Base-by-base conservation (phyloP, 1,284 basidiomycete species). In the Golubevia sp. region DNA sequence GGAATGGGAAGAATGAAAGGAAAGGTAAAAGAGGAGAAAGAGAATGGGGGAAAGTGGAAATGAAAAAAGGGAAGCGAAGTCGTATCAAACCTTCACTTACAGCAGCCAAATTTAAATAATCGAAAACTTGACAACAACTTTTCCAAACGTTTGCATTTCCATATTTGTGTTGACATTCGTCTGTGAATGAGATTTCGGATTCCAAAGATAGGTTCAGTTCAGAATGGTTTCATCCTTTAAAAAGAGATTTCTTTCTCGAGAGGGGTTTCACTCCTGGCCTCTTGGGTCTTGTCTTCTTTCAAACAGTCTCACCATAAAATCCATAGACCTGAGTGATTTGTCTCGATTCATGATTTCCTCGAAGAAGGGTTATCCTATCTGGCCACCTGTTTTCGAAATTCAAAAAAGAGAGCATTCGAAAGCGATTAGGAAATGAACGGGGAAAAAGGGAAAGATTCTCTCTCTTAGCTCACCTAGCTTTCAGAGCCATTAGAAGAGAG, bases 311-410 rank as follows among this genome's bases (percentile, higher is more conserved):
- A 94, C 94, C 94, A 82, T 97, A 98, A 85, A 98, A 98, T 15
- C 95, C 95, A 71, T 98, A 98, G 1, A 97, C 95, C 79, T 98
- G 95, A 1, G 96, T 98, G 75, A 98, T 97, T 83, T 97, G 95
- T 71, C 96, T 87, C 76, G 91, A 92, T 84, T 97, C 96, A 82
- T 98, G 96, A 84, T 98, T 98, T 53, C 95, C 95, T 64, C 95
- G 87, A 11, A 98, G 86, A 2, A 98, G 86, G 0, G 93, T 97
- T 62, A 98, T 91, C 73, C 90, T 90, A 84, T 97, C 93, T 5
- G 95, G 95, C 85, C 95, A 96, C 81, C 92, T 94, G 57, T 15
- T 25, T 27, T 55, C 5, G 52, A 5, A 38, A 44, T 25, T 24
- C 6, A 20, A 34, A 30, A 8, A 51, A 13, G 25, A 56, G 11